Evolutionary conservation across 1,284 basidiomycete species (phyloP).

Genomic region (Fomitopsis pinicola): DNA sequence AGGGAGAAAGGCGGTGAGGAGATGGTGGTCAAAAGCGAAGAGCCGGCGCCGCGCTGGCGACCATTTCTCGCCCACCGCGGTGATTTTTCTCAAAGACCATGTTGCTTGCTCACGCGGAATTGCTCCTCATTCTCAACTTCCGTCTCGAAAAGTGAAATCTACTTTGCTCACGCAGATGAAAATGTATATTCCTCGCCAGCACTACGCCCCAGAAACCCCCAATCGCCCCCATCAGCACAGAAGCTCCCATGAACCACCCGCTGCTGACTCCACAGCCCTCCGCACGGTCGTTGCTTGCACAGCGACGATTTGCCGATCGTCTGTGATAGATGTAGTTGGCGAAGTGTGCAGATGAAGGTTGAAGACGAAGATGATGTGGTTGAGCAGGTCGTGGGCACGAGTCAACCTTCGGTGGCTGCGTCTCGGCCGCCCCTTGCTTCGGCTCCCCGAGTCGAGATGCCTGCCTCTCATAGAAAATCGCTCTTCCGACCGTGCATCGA

Average conservation of each 20-base stretch:
- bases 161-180: neutral
- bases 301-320: neutral
- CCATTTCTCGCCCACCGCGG: neutral
- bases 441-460: neutral
- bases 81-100: constrained; percentile 1
- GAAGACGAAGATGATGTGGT: neutral
- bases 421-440: neutral
- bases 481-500: constrained; percentile 95
- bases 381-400: neutral
- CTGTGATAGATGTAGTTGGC: neutral
- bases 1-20: neutral
- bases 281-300: neutral
- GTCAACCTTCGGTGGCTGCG: neutral
- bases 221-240: neutral
- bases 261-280: neutral
- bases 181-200: neutral
- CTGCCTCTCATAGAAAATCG: constrained; percentile 12
- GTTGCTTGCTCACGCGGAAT: neutral
- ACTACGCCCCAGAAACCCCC: neutral
- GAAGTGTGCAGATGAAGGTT: neutral
- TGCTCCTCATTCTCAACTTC: neutral
- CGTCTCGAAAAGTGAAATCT: neutral
- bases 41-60: constrained; percentile 1
- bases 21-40: constrained; percentile 3
- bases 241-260: neutral